Evolutionary conservation across 2,329 filamentous ascomycete genomes (phyloP).

Genomic region (Botryosphaeria dothidea): DNA sequence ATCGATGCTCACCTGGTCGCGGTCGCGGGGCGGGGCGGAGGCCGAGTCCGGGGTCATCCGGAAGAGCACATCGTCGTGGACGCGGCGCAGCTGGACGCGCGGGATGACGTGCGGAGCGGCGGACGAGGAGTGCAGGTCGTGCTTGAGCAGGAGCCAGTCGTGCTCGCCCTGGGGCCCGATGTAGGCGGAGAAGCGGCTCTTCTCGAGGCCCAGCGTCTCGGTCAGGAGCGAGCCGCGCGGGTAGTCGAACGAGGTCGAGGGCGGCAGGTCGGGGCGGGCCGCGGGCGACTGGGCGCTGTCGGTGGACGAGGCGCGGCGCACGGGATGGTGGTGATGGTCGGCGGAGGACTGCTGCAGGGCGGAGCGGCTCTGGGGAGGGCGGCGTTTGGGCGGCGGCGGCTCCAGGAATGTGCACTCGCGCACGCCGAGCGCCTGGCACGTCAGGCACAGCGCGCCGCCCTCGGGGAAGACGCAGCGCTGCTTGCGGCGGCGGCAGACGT

Average conservation of each 20-base stretch:
- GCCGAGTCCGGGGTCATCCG: not conserved
- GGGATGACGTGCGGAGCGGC: not conserved
- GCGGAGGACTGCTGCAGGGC: not conserved
- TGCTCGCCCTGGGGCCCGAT: constrained; percentile 33
- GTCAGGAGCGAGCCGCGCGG: constrained; percentile 30
- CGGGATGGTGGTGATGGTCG: not conserved
- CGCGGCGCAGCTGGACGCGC: not conserved
- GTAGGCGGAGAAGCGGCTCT: constrained; percentile 31
- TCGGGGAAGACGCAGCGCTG: constrained; percentile 13
- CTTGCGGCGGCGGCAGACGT: constrained; percentile 20
- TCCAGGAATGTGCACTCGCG: not conserved
- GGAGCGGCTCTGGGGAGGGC: not conserved
- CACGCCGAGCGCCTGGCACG: not conserved
- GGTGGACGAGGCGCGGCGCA: not conserved
- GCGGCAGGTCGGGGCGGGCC: not conserved
- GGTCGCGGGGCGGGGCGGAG: constrained; percentile 19
- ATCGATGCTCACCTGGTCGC: constrained; percentile 45
- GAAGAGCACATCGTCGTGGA: not conserved
- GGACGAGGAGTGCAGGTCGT: constrained; percentile 10
- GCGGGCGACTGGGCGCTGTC: not conserved
- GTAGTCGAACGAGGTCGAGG: not conserved
- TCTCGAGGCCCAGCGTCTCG: constrained; percentile 36
- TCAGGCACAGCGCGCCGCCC: not conserved
- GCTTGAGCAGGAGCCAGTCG: constrained; percentile 30
- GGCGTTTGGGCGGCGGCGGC: not conserved